These are phyloP conservation scores for Sporothrix schenckii DNA, from an alignment of 2,329 filamentous ascomycete genomes.

Conservation along the genomic window DNA sequence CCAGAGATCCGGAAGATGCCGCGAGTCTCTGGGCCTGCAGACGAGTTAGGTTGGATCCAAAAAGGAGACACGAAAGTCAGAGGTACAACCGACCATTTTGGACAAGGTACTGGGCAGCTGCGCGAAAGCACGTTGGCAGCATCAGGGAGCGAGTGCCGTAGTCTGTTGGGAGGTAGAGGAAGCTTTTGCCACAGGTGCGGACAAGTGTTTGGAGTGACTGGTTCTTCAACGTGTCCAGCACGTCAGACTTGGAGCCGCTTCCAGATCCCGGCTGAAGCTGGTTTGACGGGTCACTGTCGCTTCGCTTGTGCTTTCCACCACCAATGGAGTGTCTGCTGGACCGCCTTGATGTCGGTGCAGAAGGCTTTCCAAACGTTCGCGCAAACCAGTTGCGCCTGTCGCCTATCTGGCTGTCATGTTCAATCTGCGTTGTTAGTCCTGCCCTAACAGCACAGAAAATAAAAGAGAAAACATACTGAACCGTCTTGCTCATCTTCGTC, in stretches of 20 bases:
- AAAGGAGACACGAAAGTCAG: conserved; percentile 31
- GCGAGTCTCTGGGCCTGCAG: conserved; percentile 49
- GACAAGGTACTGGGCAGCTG: conserved; percentile 65
- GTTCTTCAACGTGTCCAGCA: conserved; percentile 48
- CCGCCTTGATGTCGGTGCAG: conserved; percentile 35
- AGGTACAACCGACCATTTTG: conserved; percentile 54
- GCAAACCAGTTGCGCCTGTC: conserved; percentile 42
- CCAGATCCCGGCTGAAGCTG: conserved; percentile 43
- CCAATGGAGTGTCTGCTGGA: conserved; percentile 37
- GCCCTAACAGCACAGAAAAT: not conserved
- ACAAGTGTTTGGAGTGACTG: conserved; percentile 62
- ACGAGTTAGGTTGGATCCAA: not conserved
- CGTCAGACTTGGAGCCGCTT: conserved; percentile 47
- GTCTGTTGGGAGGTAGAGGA: conserved; percentile 62
- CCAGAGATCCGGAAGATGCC: conserved; percentile 68
- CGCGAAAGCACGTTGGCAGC: conserved; percentile 67
- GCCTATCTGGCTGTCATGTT: conserved; percentile 30
- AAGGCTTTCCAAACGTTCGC: conserved; percentile 42
- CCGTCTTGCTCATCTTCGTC: conserved; percentile 36
- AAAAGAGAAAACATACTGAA: not conserved
- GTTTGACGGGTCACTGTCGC: conserved; percentile 57
- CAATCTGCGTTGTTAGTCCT: conserved; percentile 2
- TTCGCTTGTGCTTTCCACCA: conserved; percentile 52
- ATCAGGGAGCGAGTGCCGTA: conserved; percentile 60
- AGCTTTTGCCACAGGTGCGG: conserved; percentile 64